Percentiles rank a stretch among this genome's conserved stretches.
Evolutionary conservation across 2,329 filamentous ascomycete genomes (phyloP).

Genomic region (Pochonia chlamydosporia): DNA sequence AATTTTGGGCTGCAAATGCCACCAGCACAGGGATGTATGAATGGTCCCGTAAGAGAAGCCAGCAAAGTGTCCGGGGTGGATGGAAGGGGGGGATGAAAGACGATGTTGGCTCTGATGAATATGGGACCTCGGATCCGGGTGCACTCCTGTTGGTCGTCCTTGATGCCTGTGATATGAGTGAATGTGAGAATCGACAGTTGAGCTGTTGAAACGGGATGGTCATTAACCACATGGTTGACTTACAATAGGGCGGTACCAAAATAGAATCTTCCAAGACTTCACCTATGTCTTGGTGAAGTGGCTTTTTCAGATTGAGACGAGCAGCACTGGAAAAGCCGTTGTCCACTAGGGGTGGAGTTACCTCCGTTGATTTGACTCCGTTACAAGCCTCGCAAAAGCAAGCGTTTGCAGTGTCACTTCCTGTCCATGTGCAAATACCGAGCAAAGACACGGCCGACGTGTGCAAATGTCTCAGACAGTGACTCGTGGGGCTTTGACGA

Average conservation of each 20-base stretch:
- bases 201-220: no score
- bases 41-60: neutral
- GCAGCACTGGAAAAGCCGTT: neutral
- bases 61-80: constrained; percentile 5
- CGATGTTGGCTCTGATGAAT: constrained; percentile 3
- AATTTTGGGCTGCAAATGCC: constrained; percentile 8
- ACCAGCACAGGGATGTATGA: constrained; percentile 3
- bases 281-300: neutral
- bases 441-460: neutral
- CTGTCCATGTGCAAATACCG: neutral
- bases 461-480: neutral
- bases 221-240: no score
- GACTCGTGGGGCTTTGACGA: neutral
- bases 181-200: neutral
- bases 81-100: constrained; percentile 6
- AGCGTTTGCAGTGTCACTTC: no score
- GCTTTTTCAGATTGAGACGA: neutral
- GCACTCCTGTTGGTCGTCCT: neutral
- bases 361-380: neutral
- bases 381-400: no score
- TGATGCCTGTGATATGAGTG: constrained; percentile 2
- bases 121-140: constrained; percentile 7
- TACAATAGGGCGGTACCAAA: no score
- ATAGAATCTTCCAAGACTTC: neutral
- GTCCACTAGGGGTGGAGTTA: neutral